Conservation (phyloP, 371 early-diverging fungal genomes). For the Mortierella sp. region DNA sequence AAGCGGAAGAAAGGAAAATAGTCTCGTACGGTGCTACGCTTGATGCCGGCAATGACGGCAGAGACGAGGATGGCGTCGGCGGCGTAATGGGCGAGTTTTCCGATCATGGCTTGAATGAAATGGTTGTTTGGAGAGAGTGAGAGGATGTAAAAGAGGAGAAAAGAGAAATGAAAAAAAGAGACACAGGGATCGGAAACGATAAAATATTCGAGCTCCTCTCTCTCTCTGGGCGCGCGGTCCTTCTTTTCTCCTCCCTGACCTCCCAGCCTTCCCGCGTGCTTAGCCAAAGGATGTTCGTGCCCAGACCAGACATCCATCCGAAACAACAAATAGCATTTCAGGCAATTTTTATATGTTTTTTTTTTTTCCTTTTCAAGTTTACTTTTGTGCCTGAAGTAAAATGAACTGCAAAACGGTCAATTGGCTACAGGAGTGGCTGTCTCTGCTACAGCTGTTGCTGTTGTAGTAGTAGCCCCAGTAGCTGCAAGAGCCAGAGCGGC, state of each 20-base stretch:
- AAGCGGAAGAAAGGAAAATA: not conserved
- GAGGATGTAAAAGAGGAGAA: conserved; percentile 1
- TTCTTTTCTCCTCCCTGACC: not conserved
- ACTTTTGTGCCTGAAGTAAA: not conserved
- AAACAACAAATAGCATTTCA: not conserved
- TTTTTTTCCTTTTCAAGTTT: conserved; percentile 12
- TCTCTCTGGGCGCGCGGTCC: not conserved
- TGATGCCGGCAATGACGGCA: conserved; percentile 82
- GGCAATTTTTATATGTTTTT: not conserved
- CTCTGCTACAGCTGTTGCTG: not conserved
- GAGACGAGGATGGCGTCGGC: conserved; percentile 82
- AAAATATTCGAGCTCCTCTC: not conserved
- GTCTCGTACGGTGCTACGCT: conserved; percentile 72
- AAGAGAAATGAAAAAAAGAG: conserved; percentile 3
- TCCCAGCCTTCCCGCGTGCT: not conserved
- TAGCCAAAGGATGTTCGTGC: conserved; percentile 2
- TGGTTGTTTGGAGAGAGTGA: not conserved
- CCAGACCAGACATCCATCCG: not conserved
- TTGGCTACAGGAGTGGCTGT: not conserved
- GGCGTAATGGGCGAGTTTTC: conserved; percentile 74
- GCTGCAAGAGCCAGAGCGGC: not conserved
- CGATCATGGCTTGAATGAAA: conserved; percentile 58
- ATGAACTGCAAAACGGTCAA: not conserved
- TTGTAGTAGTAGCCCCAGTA: not conserved
- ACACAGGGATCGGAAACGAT: not conserved